Percentiles rank a stretch among this genome's conserved stretches.
These are phyloP conservation scores for Anthoceros angustus DNA, from an alignment of 225 moss, liverwort and hornwort genomes.

Conservation along the genomic window DNA sequence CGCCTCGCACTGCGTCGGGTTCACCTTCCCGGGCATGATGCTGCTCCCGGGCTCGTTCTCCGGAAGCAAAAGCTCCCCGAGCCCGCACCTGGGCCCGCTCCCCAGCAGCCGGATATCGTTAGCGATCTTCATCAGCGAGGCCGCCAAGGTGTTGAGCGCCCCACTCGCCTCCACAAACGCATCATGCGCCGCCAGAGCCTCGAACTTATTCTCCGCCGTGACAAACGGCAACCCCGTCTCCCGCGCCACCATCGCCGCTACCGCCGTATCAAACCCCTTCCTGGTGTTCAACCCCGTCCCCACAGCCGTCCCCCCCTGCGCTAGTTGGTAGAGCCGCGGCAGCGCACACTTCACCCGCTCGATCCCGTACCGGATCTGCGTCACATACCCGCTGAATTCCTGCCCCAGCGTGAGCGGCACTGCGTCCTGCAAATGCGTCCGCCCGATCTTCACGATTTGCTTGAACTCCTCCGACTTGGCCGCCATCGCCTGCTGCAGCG, in stretches of 20 bases:
- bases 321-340: slow-evolving; percentile 61
- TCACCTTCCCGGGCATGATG: no score
- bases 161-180: slow-evolving; percentile 83
- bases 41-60: slow-evolving; percentile 91
- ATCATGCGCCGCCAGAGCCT: slow-evolving; percentile 97
- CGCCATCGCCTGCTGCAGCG: slow-evolving; percentile 48
- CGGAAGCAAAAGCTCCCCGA: slow-evolving; percentile 70
- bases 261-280: no score
- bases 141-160: slow-evolving; percentile 65
- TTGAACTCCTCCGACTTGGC: slow-evolving; percentile 62
- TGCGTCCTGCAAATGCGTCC: slow-evolving; percentile 98
- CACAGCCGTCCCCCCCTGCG: slow-evolving; percentile 65
- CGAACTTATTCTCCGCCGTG: slow-evolving; percentile 88
- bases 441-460: slow-evolving; percentile 89
- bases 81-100: slow-evolving; percentile 92
- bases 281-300: no score
- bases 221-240: no score
- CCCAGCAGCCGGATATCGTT: slow-evolving; percentile 82
- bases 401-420: slow-evolving; percentile 82
- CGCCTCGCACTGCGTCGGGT: no score
- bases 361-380: slow-evolving; percentile 56
- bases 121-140: slow-evolving; percentile 78
- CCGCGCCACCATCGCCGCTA: no score
- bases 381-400: slow-evolving; percentile 81
- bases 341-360: slow-evolving; percentile 38